These are phyloP conservation scores for Polyplosphaeria fusca DNA, from an alignment of 495 filamentous ascomycete species.

Conservation along the genomic window DNA sequence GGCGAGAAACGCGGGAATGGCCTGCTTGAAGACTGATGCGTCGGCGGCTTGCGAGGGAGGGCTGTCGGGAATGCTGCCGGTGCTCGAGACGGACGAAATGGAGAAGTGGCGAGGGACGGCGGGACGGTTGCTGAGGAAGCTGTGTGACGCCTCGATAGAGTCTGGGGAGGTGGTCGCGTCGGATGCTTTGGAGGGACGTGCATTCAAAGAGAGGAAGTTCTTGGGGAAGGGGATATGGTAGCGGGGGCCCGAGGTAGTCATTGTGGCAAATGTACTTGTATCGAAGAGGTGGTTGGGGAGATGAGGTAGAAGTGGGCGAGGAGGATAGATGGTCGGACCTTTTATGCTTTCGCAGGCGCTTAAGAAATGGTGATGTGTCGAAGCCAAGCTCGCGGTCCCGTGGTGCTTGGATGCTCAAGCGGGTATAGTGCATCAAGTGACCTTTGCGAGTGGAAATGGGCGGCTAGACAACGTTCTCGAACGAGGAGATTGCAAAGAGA, in stretches of 20 bases:
- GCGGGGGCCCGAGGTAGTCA: constrained; percentile 26
- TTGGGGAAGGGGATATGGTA: constrained; percentile 29
- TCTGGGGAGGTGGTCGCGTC: neutral
- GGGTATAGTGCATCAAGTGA: constrained; percentile 16
- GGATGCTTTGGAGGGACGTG: constrained; percentile 1
- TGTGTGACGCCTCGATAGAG: constrained; percentile 8
- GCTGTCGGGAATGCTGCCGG: neutral
- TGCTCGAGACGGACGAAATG: constrained; percentile 11
- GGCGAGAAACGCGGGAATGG: constrained; percentile 11
- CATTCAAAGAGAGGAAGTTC: constrained; percentile 27
- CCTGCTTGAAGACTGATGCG: constrained; percentile 5
- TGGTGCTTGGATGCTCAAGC: constrained; percentile 15
- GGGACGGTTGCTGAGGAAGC: constrained; percentile 27
- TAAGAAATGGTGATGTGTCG: constrained; percentile 3
- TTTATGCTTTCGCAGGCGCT: neutral
- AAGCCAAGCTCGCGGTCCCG: constrained; percentile 18
- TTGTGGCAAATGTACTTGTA: constrained; percentile 1
- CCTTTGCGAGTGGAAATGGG: neutral
- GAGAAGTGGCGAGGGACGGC: neutral
- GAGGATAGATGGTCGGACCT: neutral
- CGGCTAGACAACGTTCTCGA: too few species aligned
- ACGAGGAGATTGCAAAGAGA: too few species aligned
- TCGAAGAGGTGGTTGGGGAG: neutral
- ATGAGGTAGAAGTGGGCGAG: neutral
- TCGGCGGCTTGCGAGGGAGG: neutral